Base-by-base conservation (phyloP, 106 monocot species). In the Dendrobium nobile region DNA sequence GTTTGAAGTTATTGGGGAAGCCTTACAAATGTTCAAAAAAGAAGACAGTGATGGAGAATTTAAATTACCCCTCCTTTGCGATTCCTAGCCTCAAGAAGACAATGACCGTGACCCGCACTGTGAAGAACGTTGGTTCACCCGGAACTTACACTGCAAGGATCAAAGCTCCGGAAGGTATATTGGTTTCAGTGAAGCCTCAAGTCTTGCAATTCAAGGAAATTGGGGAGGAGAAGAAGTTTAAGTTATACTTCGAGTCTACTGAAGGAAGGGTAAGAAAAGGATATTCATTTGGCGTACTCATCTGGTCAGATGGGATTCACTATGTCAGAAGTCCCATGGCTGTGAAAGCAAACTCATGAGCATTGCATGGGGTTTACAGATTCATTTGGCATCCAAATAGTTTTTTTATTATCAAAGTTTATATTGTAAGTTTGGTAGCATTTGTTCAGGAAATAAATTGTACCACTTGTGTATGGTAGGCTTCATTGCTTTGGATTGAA, bases 1-100 rank as follows among this genome's bases (percentile, higher is more conserved):
- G 79, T 9, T 7, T 26, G 0, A 58, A 9, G 1, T 79, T 84
- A 58, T 74, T 18, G 4, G 27, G 17, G 7, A 20, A 18, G 19
- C 41, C 83, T 8, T 79, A 27, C 24, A n/a, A 18, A 16, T 96
- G 95, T 82, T 89, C 95, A 0, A 54, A 16, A 27, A 54, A 26
- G 24, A 80, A 88, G 1, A 88, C 87, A 20, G 27, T 82, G 0
- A 81, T 91, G 18, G 77, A 80, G 27, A 72, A 82, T 48, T 88
- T 96, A 84, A 96, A 96, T 78, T 86, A 96, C 65, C 93, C 96
- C 0, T 96, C 95, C 6, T 47, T 96, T 75, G 33, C 89, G 41
- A 80, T 91, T 37, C 31, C 80, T 13, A 64, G 37, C 20, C n/a
- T 7, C 76, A 91, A 83, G 47, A 80, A 85, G 4, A 67, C 85